These are phyloP conservation scores for Aspergillus sp. DNA, from an alignment of 2,329 filamentous ascomycete species.

Conservation along the genomic window DNA sequence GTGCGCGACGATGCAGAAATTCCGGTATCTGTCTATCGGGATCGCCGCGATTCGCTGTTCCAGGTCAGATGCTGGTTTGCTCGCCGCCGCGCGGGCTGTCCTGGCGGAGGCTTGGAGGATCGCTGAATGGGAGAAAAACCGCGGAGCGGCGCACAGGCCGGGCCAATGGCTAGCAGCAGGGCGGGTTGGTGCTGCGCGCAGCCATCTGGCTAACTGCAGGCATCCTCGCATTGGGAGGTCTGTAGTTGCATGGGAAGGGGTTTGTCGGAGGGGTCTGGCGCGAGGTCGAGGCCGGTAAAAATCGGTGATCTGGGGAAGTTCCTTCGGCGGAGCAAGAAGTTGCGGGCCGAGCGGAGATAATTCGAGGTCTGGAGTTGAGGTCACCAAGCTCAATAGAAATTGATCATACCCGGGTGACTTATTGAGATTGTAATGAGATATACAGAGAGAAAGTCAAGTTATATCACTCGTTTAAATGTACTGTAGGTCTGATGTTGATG, in stretches of 20 bases:
- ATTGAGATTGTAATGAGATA: no score
- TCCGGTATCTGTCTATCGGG: slow-evolving; percentile 63
- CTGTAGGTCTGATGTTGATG: background rate
- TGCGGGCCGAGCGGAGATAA: slow-evolving; percentile 30
- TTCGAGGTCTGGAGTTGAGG: no score
- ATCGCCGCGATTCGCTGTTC: slow-evolving; percentile 56
- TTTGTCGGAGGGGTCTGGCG: slow-evolving; percentile 3
- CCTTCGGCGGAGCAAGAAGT: slow-evolving; percentile 18
- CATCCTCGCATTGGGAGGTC: slow-evolving; percentile 47
- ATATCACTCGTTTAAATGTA: no score
- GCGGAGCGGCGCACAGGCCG: slow-evolving; percentile 34
- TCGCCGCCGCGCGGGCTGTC: slow-evolving; percentile 11
- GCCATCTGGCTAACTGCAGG: slow-evolving; percentile 47
- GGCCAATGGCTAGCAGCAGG: slow-evolving; percentile 28
- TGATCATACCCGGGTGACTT: no score
- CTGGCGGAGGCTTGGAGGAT: background rate
- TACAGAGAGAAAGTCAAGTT: no score
- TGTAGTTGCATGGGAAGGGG: slow-evolving; percentile 31
- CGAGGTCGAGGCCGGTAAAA: background rate
- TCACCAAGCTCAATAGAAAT: no score
- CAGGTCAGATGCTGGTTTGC: slow-evolving; percentile 46
- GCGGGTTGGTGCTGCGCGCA: slow-evolving; percentile 40
- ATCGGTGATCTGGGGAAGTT: background rate
- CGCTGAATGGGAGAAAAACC: background rate
- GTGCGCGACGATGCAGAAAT: slow-evolving; percentile 98